Percentiles rank a stretch among this genome's conserved stretches.
Evolutionary conservation across 495 filamentous ascomycete genomes (phyloP).

Genomic region (Podospora appendiculata): DNA sequence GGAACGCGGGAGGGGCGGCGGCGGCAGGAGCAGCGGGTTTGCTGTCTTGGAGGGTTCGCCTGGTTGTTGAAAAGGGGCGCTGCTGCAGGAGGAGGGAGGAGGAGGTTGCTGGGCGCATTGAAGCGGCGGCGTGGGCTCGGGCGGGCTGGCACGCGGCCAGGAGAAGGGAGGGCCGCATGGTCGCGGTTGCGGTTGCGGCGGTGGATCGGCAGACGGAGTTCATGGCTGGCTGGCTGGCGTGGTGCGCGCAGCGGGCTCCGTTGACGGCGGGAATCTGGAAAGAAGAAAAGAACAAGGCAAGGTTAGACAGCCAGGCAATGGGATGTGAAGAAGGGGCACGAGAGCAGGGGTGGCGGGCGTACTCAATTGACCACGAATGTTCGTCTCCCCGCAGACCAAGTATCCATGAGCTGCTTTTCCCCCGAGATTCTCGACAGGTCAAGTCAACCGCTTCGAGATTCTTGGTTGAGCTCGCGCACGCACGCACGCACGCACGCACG

Average conservation of each 20-base stretch:
- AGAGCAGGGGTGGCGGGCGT: neutral
- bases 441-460: neutral
- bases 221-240: constrained; percentile 4
- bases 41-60: no score
- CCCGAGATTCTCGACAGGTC: neutral
- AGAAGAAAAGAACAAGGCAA: no score
- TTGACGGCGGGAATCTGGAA: no score
- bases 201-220: constrained; percentile 13
- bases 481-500: no score
- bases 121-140: neutral
- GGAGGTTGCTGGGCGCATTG: neutral
- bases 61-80: neutral
- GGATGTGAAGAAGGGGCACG: neutral
- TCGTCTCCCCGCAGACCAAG: neutral
- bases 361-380: constrained; percentile 2
- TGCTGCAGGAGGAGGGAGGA: constrained; percentile 1
- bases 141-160: neutral
- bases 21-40: neutral
- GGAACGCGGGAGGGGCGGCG: neutral
- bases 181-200: neutral
- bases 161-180: neutral
- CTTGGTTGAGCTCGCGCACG: neutral
- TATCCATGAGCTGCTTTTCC: neutral
- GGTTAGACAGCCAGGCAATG: no score
- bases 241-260: no score